These are phyloP conservation scores for Hemisphaericaspora nanyangensis DNA, from an alignment of 805 yeast genomes.

Conservation along the genomic window DNA sequence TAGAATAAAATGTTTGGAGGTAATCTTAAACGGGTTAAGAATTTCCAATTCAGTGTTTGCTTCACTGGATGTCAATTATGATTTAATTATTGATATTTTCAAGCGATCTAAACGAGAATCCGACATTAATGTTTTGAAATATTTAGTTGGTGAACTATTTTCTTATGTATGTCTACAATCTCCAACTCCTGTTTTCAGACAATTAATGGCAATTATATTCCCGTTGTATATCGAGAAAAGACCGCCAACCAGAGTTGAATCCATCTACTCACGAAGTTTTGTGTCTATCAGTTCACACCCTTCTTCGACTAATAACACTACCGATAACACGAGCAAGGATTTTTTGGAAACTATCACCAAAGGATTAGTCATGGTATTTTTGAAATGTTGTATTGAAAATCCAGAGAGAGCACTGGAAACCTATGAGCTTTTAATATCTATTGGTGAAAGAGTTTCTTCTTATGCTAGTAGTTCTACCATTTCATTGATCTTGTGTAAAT, in stretches of 20 bases:
- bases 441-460: constrained; percentile 32
- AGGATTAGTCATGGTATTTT: constrained; percentile 22
- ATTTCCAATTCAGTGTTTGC: constrained; percentile 27
- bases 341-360: constrained; percentile 19
- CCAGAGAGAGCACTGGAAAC: constrained; percentile 24
- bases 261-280: constrained; percentile 7
- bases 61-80: constrained; percentile 26
- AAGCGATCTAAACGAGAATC: constrained; percentile 22
- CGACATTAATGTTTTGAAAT: constrained; percentile 29
- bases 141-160: constrained; percentile 23
- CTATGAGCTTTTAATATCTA: constrained; percentile 27
- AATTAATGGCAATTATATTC: constrained; percentile 9
- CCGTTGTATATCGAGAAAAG: constrained; percentile 3
- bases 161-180: constrained; percentile 17
- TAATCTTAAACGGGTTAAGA: constrained; percentile 34
- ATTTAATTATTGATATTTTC: constrained; percentile 30
- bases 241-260: not conserved
- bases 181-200: constrained; percentile 13
- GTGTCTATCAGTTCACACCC: constrained; percentile 2
- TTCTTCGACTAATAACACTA: not conserved
- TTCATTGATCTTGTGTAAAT: constrained; percentile 46
- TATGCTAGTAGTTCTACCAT: constrained; percentile 32
- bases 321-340: not conserved
- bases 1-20: constrained; percentile 27
- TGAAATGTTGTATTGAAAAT: constrained; percentile 19